These are phyloP conservation scores for Cryptosporidium ubiquitum DNA, from an alignment of 169 alveolate genomes.

Conservation along the genomic window DNA sequence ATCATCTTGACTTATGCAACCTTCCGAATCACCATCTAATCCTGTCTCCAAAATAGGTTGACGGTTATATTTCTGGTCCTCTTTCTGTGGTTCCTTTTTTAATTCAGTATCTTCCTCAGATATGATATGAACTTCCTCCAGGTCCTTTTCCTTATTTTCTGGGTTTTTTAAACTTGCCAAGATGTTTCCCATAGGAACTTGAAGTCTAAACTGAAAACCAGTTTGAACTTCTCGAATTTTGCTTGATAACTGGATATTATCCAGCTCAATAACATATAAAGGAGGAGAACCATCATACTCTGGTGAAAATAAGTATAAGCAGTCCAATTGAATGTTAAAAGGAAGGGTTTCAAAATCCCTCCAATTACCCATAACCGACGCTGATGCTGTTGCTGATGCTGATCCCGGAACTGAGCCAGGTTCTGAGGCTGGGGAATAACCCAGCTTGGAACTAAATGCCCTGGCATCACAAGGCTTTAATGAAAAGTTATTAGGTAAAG, in stretches of 20 bases:
- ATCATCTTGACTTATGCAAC: neutral
- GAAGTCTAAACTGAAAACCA: constrained; percentile 60
- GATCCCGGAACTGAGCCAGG: neutral
- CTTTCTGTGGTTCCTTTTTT: neutral
- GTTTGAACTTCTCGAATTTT: constrained; percentile 60
- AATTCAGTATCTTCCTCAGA: neutral
- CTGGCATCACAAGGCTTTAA: neutral
- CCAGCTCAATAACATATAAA: constrained; percentile 45
- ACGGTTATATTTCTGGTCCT: neutral
- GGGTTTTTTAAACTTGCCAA: neutral
- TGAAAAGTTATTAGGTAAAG: constrained; percentile 53
- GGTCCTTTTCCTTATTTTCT: neutral
- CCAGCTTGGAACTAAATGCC: neutral
- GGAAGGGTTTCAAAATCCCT: constrained; percentile 5
- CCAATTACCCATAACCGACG: neutral
- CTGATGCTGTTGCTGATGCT: neutral
- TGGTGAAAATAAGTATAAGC: constrained; percentile 56
- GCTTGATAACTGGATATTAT: constrained; percentile 62
- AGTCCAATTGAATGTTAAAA: constrained; percentile 39
- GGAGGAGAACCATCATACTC: constrained; percentile 68
- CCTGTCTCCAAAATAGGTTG: neutral
- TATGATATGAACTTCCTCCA: neutral
- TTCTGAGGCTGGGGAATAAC: neutral
- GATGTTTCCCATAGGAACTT: constrained; percentile 56
- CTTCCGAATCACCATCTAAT: neutral